Percentiles rank a stretch among this genome's conserved stretches.
Conservation (phyloP, 208 protist genomes). For the Tritrichomonas musculus region DNA sequence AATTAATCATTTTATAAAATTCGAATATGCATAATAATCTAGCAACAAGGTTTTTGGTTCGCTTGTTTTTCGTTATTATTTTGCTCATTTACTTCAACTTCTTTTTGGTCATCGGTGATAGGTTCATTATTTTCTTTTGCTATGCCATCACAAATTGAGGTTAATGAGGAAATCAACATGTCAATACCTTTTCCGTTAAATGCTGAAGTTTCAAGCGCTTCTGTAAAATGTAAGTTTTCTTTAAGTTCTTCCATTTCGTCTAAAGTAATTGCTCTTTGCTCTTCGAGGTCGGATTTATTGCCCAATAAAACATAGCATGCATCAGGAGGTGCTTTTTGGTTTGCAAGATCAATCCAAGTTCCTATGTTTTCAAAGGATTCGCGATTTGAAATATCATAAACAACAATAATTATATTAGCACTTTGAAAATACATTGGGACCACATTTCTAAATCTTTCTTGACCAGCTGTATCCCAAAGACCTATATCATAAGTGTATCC, state of each 20-base stretch:
- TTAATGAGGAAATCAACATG: background rate
- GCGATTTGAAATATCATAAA: background rate
- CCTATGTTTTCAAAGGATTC: background rate
- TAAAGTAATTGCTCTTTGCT: background rate
- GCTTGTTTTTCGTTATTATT: no score
- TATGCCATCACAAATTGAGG: no score
- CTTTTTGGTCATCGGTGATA: no score
- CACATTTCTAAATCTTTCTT: conserved; percentile 15
- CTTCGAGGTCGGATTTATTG: background rate
- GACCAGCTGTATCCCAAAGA: conserved; percentile 10
- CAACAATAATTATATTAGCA: background rate
- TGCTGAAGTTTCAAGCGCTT: background rate
- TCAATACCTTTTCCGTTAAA: background rate
- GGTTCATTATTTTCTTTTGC: no score
- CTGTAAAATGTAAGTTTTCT: background rate
- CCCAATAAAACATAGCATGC: background rate
- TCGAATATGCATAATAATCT: no score
- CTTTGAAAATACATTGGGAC: conserved; percentile 13
- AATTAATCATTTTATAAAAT: no score
- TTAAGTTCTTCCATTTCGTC: background rate
- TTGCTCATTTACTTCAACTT: no score
- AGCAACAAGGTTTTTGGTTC: no score
- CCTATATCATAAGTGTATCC: background rate
- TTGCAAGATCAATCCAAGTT: background rate
- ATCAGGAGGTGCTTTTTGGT: background rate